Base-by-base conservation (phyloP, 176 grass and related monocot genomes). In the Poa pratensis region DNA sequence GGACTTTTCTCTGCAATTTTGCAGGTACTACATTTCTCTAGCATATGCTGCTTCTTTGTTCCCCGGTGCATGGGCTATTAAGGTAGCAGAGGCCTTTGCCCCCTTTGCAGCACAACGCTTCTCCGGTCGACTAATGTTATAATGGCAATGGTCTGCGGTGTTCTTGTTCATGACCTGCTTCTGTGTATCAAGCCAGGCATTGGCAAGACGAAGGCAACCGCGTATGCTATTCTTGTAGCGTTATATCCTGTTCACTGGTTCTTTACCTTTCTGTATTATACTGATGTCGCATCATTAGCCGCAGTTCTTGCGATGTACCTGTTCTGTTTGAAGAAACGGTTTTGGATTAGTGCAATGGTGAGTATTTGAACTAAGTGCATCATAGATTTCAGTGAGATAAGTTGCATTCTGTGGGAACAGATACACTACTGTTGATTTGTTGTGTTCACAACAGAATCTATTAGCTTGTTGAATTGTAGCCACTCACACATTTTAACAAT, bases 221-320 rank as follows among this genome's bases (percentile, higher is more conserved):
- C 5, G 8, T 98, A 90, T 87, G 81, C 89, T 75, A 94, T 95
- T 78, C 39, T 94, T 66, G 75, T 95, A 68, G 69, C 89, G 52
- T 67, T 93, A 80, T 94, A 95, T 75, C 96, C 93, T 66, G 61
- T 94, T 81, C 93, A 95, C 69, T 95, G 96, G 91, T 95, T 95
- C 87, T 98, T 98, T 86, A 89, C 93, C 58, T 98, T 98, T 87
- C 83, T 95, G 73, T 98, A 98, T 83, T 95, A 98, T 73, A 94
- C 91, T 26, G 96, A 98, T 86, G 89, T 94, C 0, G 86, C 96
- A 69, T 95, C 96, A 88, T 85, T 95, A 43, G 90, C 87, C 30
- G 78, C 89, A 69, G 93, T 98, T 85, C 96, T 98, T 69, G 96
- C 93, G 39, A 95, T 86, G 91, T 95, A 98, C 83, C 77, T 95